Base-by-base conservation (phyloP, 495 filamentous ascomycete species). In the Aspergillus mulundensis region DNA sequence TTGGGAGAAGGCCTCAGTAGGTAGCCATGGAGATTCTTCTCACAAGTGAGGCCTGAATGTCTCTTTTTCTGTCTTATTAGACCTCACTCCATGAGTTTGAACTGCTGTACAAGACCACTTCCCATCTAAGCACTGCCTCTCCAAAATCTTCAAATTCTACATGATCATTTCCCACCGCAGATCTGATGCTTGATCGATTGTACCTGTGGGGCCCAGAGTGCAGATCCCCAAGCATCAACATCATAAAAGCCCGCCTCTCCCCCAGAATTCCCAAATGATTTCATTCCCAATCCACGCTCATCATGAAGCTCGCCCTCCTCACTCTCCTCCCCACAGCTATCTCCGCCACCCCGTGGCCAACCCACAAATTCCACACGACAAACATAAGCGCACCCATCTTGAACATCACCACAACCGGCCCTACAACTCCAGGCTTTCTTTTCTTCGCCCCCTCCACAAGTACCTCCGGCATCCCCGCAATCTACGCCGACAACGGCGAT, bases 401-500 rank as follows among this genome's bases (percentile, higher is more conserved):
- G 34, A 61, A 66, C 19, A 58, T 70, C 43, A 67, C 62, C 7
- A 63, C 66, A 36, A 66, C 59, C 45, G 67, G 62, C 30, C 57
- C 63, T 23, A 70, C 67, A 0, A 61, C 61, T 11, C 61, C 54
- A 18, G 67, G 67, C 21, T 60, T 55, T 11, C 48, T 70, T 1
- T 70, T 70, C 36, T n/a, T 70, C 47, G 45, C 58, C 2, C 65
- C 67, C 25, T 38, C 7, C 6, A 44, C 21, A 44, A 56, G 8
- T 19, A 49, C 8, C 34, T 21, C 7, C 5, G 58, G 63, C 11
- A 36, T 60, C 21, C 61, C 65, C 4, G 30, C 56, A 2, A 70
- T 70, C 32, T 67, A 66, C 28, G 41, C 58, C n/a, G 67, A 70
- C 47, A 61, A 66, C 34, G 65, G 66, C 14, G 42, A 68, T 28